phyloP scores from a whole-genome alignment of 768 basidiomycete species.

The Hericium alpestre region DNA sequence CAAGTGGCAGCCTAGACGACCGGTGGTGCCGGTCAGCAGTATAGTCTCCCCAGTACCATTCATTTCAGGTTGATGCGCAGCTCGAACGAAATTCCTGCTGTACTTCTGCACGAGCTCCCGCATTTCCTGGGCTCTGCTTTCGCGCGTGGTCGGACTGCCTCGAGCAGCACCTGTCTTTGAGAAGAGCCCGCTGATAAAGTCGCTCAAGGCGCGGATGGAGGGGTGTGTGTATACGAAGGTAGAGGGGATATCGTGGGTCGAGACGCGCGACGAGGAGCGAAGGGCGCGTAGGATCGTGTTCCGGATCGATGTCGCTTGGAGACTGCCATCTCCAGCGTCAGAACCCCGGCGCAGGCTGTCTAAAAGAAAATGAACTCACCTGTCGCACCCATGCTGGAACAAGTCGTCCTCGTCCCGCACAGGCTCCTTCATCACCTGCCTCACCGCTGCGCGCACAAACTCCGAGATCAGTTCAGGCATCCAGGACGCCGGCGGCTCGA shows the following conservation, averaged over 20 bases:
- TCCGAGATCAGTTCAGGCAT: not conserved
- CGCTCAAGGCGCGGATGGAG: not conserved
- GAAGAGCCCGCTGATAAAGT: not conserved
- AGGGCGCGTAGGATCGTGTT: not conserved
- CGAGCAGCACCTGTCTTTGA: not conserved
- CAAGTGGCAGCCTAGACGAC: not conserved
- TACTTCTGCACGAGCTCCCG: not conserved
- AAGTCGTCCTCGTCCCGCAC: not conserved
- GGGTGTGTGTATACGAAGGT: not conserved
- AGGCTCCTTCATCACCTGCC: not conserved
- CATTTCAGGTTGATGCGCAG: too few species aligned
- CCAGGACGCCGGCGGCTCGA: not conserved
- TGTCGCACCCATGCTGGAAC: not conserved
- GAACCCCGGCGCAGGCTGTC: not conserved
- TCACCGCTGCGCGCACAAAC: not conserved
- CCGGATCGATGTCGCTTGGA: not conserved
- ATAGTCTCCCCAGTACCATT: too few species aligned
- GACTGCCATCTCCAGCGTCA: not conserved
- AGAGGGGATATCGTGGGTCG: constrained; percentile 6
- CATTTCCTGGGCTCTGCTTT: not conserved
- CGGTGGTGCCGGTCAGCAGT: not conserved
- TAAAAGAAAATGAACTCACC: not conserved
- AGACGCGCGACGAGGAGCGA: not conserved
- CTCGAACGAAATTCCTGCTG: not conserved
- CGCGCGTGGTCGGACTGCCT: too few species aligned